Conservation (phyloP, 352 stramenopile genomes). For the Globisporangium canariense region DNA sequence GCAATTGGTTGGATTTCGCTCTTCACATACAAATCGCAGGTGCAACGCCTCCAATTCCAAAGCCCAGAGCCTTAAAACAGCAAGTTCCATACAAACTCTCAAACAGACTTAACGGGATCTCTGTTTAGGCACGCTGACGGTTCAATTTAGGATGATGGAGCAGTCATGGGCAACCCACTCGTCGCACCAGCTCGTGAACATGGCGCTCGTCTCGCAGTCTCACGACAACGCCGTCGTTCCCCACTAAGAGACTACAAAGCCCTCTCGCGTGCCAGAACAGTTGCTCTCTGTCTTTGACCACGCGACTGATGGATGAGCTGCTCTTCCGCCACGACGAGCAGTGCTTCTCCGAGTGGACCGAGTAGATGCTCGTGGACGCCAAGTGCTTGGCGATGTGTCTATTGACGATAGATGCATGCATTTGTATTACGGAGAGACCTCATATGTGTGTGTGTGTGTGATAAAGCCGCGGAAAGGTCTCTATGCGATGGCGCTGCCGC, state of each 20-base stretch:
- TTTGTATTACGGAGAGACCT: conserved; percentile 1
- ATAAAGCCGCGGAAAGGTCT: neutral
- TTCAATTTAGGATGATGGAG: too few relatives aligned
- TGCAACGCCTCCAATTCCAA: too few relatives aligned
- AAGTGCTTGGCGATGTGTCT: neutral
- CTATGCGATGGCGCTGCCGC: conserved; percentile 39
- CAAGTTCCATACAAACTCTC: too few relatives aligned
- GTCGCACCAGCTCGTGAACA: neutral
- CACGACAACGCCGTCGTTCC: neutral
- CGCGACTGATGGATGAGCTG: neutral
- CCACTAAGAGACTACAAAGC: too few relatives aligned
- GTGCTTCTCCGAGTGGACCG: neutral
- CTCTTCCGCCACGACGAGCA: neutral
- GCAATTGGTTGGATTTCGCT: neutral
- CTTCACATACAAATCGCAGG: too few relatives aligned
- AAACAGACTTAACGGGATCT: too few relatives aligned
- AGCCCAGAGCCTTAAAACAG: too few relatives aligned
- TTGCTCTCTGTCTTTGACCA: neutral
- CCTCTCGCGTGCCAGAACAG: neutral
- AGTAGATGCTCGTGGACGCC: conserved; percentile 1
- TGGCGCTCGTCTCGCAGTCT: neutral
- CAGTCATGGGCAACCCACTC: conserved; percentile 5
- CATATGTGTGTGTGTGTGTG: neutral
- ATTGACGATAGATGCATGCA: neutral
- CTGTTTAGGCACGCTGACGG: too few relatives aligned